Conservation (phyloP, 2,329 filamentous ascomycete species). For the Coniochaeta sp. region DNA sequence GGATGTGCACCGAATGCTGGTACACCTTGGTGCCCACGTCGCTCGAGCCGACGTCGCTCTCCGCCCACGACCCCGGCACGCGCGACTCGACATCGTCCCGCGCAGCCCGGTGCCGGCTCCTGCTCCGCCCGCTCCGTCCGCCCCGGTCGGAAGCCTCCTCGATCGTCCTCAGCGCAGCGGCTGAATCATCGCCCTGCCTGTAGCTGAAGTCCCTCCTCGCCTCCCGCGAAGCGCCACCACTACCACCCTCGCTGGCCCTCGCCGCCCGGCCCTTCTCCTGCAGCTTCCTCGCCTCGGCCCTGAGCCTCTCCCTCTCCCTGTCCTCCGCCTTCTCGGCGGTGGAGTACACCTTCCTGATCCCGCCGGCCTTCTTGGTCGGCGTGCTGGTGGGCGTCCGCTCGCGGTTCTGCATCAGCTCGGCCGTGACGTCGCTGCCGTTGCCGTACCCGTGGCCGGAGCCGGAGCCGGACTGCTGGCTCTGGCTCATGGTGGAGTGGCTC, state of each 20-base stretch:
- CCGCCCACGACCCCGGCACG: slow-evolving; percentile 27
- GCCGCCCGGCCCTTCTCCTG: slow-evolving; percentile 43
- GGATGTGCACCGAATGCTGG: slow-evolving; percentile 39
- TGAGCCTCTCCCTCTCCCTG: slow-evolving; percentile 46
- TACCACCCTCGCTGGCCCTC: slow-evolving; percentile 1
- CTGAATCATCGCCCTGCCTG: slow-evolving; percentile 32
- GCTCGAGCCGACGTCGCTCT: slow-evolving; percentile 33
- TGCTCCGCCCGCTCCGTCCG: not conserved
- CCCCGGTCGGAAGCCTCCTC: slow-evolving; percentile 15
- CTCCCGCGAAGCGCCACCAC: slow-evolving; percentile 6
- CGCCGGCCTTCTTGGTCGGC: slow-evolving; percentile 33
- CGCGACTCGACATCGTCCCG: slow-evolving; percentile 16
- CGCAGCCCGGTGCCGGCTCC: slow-evolving; percentile 11
- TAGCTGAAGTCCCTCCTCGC: slow-evolving; percentile 45
- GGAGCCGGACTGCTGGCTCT: too few species aligned
- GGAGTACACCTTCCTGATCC: slow-evolving; percentile 56
- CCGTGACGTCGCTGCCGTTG: slow-evolving; percentile 36
- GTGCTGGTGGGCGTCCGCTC: slow-evolving; percentile 50
- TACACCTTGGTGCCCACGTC: slow-evolving; percentile 53
- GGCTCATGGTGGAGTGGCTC: slow-evolving; percentile 43
- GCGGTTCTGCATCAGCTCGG: slow-evolving; percentile 53
- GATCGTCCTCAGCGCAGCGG: slow-evolving; percentile 17
- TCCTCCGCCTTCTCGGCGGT: slow-evolving; percentile 45
- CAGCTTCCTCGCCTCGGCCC: slow-evolving; percentile 48
- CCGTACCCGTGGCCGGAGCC: slow-evolving; percentile 10